Evolutionary conservation across 2,329 filamentous ascomycete genomes (phyloP).

Genomic region (Trematosphaeria pertusa): DNA sequence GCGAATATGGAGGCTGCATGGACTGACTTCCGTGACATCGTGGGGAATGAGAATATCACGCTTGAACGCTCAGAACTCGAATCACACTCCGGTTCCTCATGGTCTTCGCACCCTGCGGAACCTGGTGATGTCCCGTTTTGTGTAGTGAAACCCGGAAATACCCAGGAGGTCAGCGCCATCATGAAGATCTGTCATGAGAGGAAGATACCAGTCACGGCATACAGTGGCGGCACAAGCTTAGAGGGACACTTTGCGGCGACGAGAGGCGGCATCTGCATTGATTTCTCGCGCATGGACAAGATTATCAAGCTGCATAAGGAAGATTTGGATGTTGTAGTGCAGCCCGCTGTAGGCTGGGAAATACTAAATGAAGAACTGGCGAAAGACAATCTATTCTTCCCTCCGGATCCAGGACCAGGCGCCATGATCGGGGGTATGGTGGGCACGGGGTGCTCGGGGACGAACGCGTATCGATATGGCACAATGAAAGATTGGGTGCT

Average conservation of each 20-base stretch:
- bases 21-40: constrained; percentile 66
- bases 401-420: constrained; percentile 87
- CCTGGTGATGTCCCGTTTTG: constrained; percentile 59
- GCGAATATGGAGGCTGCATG: constrained; percentile 69
- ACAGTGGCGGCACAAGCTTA: constrained; percentile 85
- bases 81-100: constrained; percentile 67
- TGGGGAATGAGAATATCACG: constrained; percentile 69
- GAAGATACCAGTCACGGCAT: constrained; percentile 83
- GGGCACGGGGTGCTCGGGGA: constrained; percentile 78
- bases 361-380: constrained; percentile 79
- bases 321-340: constrained; percentile 63
- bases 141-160: constrained; percentile 77
- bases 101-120: constrained; percentile 61
- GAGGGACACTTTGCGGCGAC: constrained; percentile 90
- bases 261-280: constrained; percentile 81
- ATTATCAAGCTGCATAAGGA: constrained; percentile 79
- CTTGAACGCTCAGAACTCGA: constrained; percentile 62
- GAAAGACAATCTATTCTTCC: constrained; percentile 81
- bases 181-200: constrained; percentile 88
- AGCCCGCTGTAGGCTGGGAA: constrained; percentile 84
- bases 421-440: constrained; percentile 93
- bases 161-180: constrained; percentile 82
- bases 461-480: constrained; percentile 90
- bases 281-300: constrained; percentile 85
- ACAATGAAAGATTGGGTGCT: constrained; percentile 97